Percentiles rank a stretch among this genome's conserved stretches.
Evolutionary conservation across 2,329 filamentous ascomycete species (phyloP).

Genomic region (Aspergillus clavatus): DNA sequence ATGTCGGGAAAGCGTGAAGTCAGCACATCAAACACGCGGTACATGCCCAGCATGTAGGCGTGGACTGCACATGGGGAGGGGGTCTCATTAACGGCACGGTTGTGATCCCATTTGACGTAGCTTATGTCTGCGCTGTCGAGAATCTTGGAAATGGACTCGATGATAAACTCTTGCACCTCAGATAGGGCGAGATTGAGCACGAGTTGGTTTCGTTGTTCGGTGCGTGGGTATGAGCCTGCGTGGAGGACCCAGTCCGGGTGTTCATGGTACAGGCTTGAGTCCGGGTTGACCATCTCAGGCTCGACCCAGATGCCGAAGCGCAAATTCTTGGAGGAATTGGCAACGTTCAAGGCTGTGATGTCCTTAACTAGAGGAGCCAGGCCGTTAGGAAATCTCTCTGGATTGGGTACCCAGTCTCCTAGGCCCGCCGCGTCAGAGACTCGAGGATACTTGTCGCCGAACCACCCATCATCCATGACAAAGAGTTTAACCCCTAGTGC

Average conservation of each 20-base stretch:
- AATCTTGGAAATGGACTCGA: constrained; percentile 51
- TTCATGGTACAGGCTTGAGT: constrained; percentile 55
- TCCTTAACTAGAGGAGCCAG: constrained; percentile 49
- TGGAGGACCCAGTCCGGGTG: constrained; percentile 63
- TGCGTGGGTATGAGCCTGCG: constrained; percentile 53
- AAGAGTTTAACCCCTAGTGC: constrained; percentile 58
- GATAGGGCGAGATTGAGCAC: constrained; percentile 58
- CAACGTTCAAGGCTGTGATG: constrained; percentile 48
- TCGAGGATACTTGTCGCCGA: constrained; percentile 59
- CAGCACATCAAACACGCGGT: constrained; percentile 57
- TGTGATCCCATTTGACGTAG: constrained; percentile 67
- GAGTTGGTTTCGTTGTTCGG: constrained; percentile 54
- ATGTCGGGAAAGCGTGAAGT: constrained; percentile 58
- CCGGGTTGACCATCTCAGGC: constrained; percentile 63
- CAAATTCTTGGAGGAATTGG: constrained; percentile 47
- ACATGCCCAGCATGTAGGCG: constrained; percentile 60
- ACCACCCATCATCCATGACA: constrained; percentile 65
- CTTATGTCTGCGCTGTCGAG: constrained; percentile 51
- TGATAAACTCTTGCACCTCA: constrained; percentile 61
- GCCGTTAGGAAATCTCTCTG: constrained; percentile 55
- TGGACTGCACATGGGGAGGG: constrained; percentile 52
- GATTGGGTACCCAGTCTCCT: constrained; percentile 60
- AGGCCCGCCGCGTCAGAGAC: constrained; percentile 54
- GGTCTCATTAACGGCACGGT: constrained; percentile 59
- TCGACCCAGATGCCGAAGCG: constrained; percentile 64